Percentiles rank a stretch among this genome's conserved stretches.
Conservation (phyloP, 257 asterid genomes). For the Thymus mandschuricus region DNA sequence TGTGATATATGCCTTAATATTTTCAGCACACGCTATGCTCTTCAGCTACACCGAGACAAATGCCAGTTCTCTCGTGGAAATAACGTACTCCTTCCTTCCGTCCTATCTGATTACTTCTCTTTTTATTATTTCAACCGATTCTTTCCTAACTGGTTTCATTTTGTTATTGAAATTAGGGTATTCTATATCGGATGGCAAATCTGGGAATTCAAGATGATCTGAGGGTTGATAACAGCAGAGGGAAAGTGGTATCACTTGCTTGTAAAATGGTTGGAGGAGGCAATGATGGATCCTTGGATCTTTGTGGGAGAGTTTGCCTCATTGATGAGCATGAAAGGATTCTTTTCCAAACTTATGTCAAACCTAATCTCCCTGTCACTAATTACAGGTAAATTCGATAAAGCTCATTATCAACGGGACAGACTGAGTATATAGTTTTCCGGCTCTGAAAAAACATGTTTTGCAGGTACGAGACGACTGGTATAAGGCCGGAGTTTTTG, state of each 20-base stretch:
- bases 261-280: slow-evolving; percentile 98
- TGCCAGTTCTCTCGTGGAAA: slow-evolving; percentile 73
- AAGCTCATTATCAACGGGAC: no score
- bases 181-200: slow-evolving; percentile 75
- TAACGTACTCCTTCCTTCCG: slow-evolving; percentile 42
- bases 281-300: slow-evolving; percentile 84
- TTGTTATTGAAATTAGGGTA: slow-evolving; percentile 40
- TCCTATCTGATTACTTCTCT: no score
- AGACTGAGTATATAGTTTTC: not conserved
- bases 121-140: no score
- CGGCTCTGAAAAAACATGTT: not conserved
- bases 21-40: slow-evolving; percentile 51
- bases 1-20: slow-evolving; percentile 73
- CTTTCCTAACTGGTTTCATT: no score
- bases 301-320: slow-evolving; percentile 86
- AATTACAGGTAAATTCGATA: slow-evolving; percentile 59
- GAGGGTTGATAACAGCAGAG: slow-evolving; percentile 65
- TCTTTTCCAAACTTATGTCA: slow-evolving; percentile 75
- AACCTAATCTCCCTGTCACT: slow-evolving; percentile 76
- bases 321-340: slow-evolving; percentile 70
- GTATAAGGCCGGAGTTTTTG: slow-evolving; percentile 69
- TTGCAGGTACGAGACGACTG: slow-evolving; percentile 81
- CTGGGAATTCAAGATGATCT: slow-evolving; percentile 77
- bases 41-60: slow-evolving; percentile 56
- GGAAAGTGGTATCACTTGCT: slow-evolving; percentile 75